Conservation (phyloP, 2,329 filamentous ascomycete species). For the Claviceps sp. region DNA sequence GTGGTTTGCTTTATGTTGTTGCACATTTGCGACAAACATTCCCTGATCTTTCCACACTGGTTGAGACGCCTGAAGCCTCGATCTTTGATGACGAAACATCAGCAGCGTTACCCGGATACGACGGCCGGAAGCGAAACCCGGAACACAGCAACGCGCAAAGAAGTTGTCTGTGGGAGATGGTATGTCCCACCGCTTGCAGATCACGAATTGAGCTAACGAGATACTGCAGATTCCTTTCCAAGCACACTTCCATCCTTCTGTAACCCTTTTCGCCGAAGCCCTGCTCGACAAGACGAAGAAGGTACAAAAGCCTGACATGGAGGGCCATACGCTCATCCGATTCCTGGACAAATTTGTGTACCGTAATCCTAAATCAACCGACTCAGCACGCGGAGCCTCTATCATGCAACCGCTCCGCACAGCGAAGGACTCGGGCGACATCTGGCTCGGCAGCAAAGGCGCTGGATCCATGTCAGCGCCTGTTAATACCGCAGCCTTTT, state of each 20-base stretch:
- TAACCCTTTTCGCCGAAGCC: slow-evolving; percentile 66
- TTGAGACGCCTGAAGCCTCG: slow-evolving; percentile 68
- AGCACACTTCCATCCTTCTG: slow-evolving; percentile 84
- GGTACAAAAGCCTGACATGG: slow-evolving; percentile 79
- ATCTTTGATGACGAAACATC: slow-evolving; percentile 50
- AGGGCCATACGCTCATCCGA: slow-evolving; percentile 80
- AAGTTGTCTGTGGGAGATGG: slow-evolving; percentile 85
- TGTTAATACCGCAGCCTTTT: slow-evolving; percentile 82
- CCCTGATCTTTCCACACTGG: slow-evolving; percentile 62
- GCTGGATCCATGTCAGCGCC: slow-evolving; percentile 22
- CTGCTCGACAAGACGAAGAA: slow-evolving; percentile 57
- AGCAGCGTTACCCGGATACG: slow-evolving; percentile 42
- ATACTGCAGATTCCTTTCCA: slow-evolving; percentile 21
- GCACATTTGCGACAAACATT: slow-evolving; percentile 69
- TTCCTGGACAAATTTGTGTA: slow-evolving; percentile 99
- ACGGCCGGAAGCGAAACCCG: slow-evolving; percentile 82
- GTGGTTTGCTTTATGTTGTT: slow-evolving; percentile 82
- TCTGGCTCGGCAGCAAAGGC: slow-evolving; percentile 40
- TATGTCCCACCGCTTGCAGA: slow-evolving; percentile 26
- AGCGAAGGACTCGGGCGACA: slow-evolving; percentile 38
- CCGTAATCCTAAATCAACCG: slow-evolving; percentile 68
- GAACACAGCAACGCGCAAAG: slow-evolving; percentile 86
- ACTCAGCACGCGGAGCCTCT: slow-evolving; percentile 59
- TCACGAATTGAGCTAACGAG: neutral
- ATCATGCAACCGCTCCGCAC: slow-evolving; percentile 86